phyloP scores from a whole-genome alignment of 805 yeast genomes.

The Candida vaughaniae region DNA sequence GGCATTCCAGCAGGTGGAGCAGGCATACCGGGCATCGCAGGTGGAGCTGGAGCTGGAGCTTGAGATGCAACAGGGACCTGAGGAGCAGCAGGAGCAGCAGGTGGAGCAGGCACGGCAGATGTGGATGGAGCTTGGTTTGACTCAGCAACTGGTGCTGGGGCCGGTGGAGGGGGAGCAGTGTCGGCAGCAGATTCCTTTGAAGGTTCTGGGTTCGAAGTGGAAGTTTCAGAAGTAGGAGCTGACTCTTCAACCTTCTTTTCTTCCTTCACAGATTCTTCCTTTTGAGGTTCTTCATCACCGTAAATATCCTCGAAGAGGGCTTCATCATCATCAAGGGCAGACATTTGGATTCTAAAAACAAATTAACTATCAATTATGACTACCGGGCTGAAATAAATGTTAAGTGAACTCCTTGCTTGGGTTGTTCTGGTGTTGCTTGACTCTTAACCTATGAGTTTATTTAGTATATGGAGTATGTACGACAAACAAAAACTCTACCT shows the following conservation, averaged over 20 bases:
- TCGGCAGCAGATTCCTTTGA: slow-evolving; percentile 3
- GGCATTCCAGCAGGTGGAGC: slow-evolving; percentile 4
- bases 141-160: slow-evolving; percentile 2
- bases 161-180: slow-evolving; percentile 6
- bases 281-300: slow-evolving; percentile 11
- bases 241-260: slow-evolving; percentile 5
- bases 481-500: slow-evolving; percentile 5
- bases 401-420: too few relatives aligned
- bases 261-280: slow-evolving; percentile 15
- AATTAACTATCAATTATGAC: too few relatives aligned
- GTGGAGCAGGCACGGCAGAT: slow-evolving; percentile 5
- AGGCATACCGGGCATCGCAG: slow-evolving; percentile 5
- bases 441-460: slow-evolving; percentile 1
- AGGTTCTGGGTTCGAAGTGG: slow-evolving; percentile 11
- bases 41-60: slow-evolving; percentile 4
- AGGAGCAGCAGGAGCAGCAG: slow-evolving; percentile 1
- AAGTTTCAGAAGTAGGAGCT: slow-evolving; percentile 12
- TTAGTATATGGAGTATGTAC: slow-evolving; percentile 9
- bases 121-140: slow-evolving; percentile 3
- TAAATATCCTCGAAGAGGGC: slow-evolving; percentile 93
- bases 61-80: too few relatives aligned
- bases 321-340: slow-evolving; percentile 81
- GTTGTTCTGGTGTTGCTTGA: too few relatives aligned
- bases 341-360: too few relatives aligned
- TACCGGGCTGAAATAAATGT: too few relatives aligned